These are phyloP conservation scores for Opeltia flavorubescens DNA, from an alignment of 495 filamentous ascomycete genomes.

Conservation along the genomic window DNA sequence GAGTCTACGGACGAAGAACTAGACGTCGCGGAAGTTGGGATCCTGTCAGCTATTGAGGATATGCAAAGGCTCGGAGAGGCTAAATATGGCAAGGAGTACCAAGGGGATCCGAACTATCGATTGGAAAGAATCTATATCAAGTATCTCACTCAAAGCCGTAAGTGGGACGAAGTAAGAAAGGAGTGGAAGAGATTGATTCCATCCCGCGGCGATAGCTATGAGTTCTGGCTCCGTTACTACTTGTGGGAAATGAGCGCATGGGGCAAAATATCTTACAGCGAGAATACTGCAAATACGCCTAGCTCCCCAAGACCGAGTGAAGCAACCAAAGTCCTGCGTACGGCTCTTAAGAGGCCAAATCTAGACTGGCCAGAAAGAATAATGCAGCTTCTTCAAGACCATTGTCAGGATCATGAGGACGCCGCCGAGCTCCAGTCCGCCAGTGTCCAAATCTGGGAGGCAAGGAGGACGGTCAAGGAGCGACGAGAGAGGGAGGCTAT, in stretches of 20 bases:
- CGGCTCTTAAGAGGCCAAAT: conserved; percentile 51
- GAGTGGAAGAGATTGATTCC: conserved; percentile 60
- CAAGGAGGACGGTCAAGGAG: conserved; percentile 44
- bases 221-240: conserved; percentile 89
- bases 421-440: conserved; percentile 57
- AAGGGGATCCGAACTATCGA: conserved; percentile 74
- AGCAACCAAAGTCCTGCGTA: conserved; percentile 48
- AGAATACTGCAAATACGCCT: conserved; percentile 11
- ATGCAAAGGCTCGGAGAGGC: conserved; percentile 64
- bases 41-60: conserved; percentile 70
- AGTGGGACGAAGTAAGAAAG: conserved; percentile 49
- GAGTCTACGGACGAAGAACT: conserved; percentile 72
- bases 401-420: conserved; percentile 77
- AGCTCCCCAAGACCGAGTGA: conserved; percentile 31
- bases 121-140: conserved; percentile 87
- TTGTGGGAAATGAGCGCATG: conserved; percentile 73
- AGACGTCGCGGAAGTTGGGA: conserved; percentile 84
- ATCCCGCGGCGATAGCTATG: conserved; percentile 58
- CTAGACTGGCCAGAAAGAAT: conserved; percentile 92
- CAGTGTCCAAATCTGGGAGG: conserved; percentile 51
- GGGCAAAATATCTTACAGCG: conserved; percentile 39
- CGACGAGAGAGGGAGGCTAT: conserved; percentile 52
- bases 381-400: conserved; percentile 64
- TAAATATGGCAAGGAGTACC: conserved; percentile 59
- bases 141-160: conserved; percentile 65